Evolutionary conservation across 2,329 filamentous ascomycete genomes (phyloP).

Genomic region (Fusarium pseudoanthophilum): DNA sequence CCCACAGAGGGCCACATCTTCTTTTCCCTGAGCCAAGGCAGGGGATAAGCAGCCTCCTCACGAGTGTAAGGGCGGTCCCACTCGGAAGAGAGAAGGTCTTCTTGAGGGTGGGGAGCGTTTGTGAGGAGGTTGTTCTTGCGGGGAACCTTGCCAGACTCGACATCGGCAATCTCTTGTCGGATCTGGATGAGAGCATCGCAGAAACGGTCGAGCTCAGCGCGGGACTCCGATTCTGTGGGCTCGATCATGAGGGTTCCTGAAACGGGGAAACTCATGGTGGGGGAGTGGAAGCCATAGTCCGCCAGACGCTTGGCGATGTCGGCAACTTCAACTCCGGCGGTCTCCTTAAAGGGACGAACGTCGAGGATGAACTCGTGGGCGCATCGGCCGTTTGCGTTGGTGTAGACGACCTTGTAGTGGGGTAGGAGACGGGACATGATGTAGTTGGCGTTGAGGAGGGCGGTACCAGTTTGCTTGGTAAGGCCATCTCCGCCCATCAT

Average conservation of each 20-base stretch:
- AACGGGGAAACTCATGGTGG: slow-evolving; percentile 97
- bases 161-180: slow-evolving; percentile 81
- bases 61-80: slow-evolving; percentile 87
- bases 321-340: slow-evolving; percentile 86
- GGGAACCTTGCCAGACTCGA: slow-evolving; percentile 84
- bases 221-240: slow-evolving; percentile 92
- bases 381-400: slow-evolving; percentile 87
- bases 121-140: slow-evolving; percentile 86
- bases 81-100: slow-evolving; percentile 74
- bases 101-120: slow-evolving; percentile 86
- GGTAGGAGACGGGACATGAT: slow-evolving; percentile 87
- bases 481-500: slow-evolving; percentile 83
- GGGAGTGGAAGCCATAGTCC: slow-evolving; percentile 97
- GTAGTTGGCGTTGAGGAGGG: slow-evolving; percentile 95
- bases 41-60: slow-evolving; percentile 86
- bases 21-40: slow-evolving; percentile 86
- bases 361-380: slow-evolving; percentile 98
- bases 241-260: slow-evolving; percentile 98
- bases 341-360: slow-evolving; percentile 83
- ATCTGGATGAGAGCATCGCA: slow-evolving; percentile 90
- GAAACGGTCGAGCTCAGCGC: slow-evolving; percentile 93
- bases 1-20: slow-evolving; percentile 97
- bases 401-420: slow-evolving; percentile 93
- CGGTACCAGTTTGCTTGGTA: slow-evolving; percentile 89
- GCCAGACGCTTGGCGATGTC: slow-evolving; percentile 96